A percentile compares a stretch with the other conserved stretches of the same genome.
Conservation (phyloP, 2,329 filamentous ascomycete species). For the Tolypocladium amazonense region DNA sequence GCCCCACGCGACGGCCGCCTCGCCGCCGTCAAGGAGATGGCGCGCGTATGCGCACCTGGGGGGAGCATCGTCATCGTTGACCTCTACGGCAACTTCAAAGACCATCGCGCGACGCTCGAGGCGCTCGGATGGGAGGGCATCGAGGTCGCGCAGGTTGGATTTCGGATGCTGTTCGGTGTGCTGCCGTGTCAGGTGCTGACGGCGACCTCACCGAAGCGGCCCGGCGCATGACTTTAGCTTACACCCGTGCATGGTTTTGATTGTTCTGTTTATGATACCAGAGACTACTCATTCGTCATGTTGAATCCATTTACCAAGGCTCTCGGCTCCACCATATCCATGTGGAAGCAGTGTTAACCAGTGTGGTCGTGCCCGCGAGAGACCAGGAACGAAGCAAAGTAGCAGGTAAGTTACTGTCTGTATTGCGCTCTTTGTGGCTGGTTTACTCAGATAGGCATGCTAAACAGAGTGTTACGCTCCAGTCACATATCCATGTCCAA, state of each 20-base stretch:
- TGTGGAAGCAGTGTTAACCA: not conserved
- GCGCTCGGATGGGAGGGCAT: slow-evolving; percentile 4
- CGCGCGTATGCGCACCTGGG: slow-evolving; percentile 5
- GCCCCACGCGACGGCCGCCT: slow-evolving; percentile 1
- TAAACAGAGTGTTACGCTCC: not conserved
- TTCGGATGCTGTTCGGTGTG: slow-evolving; percentile 5
- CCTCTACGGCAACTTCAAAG: slow-evolving; percentile 5
- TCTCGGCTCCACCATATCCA: not conserved
- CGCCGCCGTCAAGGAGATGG: slow-evolving; percentile 5
- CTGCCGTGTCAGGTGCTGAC: slow-evolving; percentile 6
- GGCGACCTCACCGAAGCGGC: not conserved
- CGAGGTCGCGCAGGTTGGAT: slow-evolving; percentile 2
- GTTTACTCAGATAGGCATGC: not conserved
- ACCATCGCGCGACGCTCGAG: slow-evolving; percentile 3
- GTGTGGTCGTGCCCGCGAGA: not conserved
- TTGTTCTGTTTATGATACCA: not conserved
- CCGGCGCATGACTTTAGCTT: not conserved
- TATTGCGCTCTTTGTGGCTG: not conserved
- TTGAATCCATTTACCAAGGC: not conserved
- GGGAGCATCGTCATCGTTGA: slow-evolving; percentile 5
- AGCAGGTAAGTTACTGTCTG: not conserved
- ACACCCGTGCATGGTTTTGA: too few relatives aligned
- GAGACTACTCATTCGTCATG: too few relatives aligned
- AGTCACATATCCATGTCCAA: not conserved
- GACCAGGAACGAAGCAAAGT: not conserved